phyloP scores from a whole-genome alignment of 441 rosid genomes.

The Gossypium schwendimanii region DNA sequence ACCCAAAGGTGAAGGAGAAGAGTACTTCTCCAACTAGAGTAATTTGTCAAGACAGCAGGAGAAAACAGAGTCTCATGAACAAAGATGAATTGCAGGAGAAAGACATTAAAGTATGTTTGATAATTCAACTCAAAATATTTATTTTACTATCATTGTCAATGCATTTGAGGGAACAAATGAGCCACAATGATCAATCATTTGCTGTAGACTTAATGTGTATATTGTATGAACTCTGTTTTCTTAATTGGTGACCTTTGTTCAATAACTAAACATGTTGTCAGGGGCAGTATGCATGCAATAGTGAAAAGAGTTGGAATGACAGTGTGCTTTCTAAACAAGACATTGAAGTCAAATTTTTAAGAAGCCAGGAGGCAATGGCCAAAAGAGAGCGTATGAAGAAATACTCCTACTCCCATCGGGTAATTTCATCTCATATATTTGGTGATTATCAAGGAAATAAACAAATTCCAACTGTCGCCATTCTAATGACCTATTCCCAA shows the following conservation, averaged over 20 bases:
- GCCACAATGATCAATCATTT: not conserved
- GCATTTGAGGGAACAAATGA: not conserved
- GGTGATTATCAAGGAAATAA: too few species aligned
- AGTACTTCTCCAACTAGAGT: conserved; percentile 10
- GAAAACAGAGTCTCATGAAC: conserved; percentile 21
- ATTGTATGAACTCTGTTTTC: not conserved
- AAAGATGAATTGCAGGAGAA: conserved; percentile 32
- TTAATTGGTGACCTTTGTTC: conserved; percentile 1
- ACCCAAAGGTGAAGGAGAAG: conserved; percentile 19
- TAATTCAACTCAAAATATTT: not conserved
- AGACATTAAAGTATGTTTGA: conserved; percentile 33
- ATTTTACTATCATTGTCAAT: not conserved
- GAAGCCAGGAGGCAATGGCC: conserved; percentile 48
- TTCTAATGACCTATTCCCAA: not conserved
- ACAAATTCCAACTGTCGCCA: not conserved
- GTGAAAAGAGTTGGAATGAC: conserved; percentile 53
- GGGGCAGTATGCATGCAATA: conserved; percentile 33
- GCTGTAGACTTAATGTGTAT: not conserved
- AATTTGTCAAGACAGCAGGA: conserved; percentile 19
- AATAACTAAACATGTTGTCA: not conserved
- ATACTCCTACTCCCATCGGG: conserved; percentile 73
- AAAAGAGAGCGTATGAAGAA: conserved; percentile 72
- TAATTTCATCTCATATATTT: conserved; percentile 18
- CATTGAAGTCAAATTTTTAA: conserved; percentile 47
- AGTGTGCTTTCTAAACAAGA: conserved; percentile 57